Evolutionary conservation across 352 stramenopile genomes (phyloP).

Genomic region (Globisporangium emineosum): DNA sequence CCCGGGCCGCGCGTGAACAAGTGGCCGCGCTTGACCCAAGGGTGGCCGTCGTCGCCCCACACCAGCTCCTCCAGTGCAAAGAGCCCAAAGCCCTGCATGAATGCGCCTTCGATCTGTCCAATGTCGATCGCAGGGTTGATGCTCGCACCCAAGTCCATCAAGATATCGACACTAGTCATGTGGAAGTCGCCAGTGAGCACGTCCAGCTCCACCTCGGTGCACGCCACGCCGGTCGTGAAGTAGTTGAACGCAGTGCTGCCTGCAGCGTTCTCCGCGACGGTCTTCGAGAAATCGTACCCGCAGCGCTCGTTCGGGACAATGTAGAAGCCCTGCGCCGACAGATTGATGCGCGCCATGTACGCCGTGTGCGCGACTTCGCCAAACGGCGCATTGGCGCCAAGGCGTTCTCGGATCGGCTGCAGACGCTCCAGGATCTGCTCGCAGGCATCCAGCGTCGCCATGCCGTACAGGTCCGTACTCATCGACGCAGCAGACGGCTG

Average conservation of each 20-base stretch:
- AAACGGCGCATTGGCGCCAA: constrained; percentile 76
- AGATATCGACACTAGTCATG: constrained; percentile 77
- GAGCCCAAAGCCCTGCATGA: constrained; percentile 95
- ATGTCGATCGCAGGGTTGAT: constrained; percentile 98
- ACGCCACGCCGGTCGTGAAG: constrained; percentile 94
- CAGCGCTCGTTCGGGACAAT: constrained; percentile 89
- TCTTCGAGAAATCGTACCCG: constrained; percentile 91
- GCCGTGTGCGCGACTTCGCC: constrained; percentile 82
- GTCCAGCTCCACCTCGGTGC: constrained; percentile 94
- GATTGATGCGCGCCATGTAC: constrained; percentile 91
- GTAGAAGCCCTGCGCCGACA: constrained; percentile 96
- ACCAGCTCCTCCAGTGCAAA: constrained; percentile 94
- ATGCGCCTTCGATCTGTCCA: constrained; percentile 97
- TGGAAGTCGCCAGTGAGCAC: constrained; percentile 93
- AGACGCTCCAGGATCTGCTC: constrained; percentile 93
- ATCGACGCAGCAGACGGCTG: constrained; percentile 93
- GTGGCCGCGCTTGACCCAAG: constrained; percentile 90
- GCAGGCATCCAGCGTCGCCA: constrained; percentile 96
- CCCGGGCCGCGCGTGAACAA: constrained; percentile 94
- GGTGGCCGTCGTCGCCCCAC: constrained; percentile 92
- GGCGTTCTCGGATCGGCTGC: constrained; percentile 73
- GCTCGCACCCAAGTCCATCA: constrained; percentile 92
- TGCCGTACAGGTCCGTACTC: constrained; percentile 96
- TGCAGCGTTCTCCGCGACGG: constrained; percentile 86
- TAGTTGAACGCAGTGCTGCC: constrained; percentile 93